A percentile compares a stretch with the other conserved stretches of the same genome.
phyloP scores from a whole-genome alignment of 2,329 filamentous ascomycete genomes.

The Tympanopsis confertula region DNA sequence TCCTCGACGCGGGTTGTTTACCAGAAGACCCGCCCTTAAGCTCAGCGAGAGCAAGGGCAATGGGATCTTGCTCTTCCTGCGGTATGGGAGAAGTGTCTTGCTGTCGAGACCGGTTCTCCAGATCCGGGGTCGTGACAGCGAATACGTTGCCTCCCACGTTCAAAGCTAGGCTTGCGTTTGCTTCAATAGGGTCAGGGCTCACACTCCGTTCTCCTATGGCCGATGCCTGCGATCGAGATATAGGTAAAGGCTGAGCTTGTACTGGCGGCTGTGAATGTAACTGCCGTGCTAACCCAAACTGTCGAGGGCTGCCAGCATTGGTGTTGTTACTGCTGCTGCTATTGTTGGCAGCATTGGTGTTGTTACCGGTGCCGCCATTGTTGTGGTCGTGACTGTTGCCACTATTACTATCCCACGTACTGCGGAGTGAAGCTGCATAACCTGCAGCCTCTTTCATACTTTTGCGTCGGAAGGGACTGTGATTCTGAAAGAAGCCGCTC shows the following conservation, averaged over 20 bases:
- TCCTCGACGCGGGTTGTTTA: slow-evolving; percentile 70
- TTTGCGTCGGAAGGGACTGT: slow-evolving; percentile 85
- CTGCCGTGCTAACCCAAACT: no score
- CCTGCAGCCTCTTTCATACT: slow-evolving; percentile 59
- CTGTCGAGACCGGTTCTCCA: slow-evolving; percentile 30
- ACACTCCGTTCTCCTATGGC: slow-evolving; percentile 26
- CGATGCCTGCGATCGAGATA: slow-evolving; percentile 2
- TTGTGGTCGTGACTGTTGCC: not conserved
- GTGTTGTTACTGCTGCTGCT: not conserved
- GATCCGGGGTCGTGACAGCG: slow-evolving; percentile 72
- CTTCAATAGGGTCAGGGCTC: slow-evolving; percentile 80
- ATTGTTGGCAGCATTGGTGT: no score
- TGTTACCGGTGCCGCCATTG: not conserved
- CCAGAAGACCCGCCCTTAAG: slow-evolving; percentile 68
- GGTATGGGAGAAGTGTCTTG: slow-evolving; percentile 22
- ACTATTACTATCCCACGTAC: slow-evolving; percentile 1
- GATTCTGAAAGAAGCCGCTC: slow-evolving; percentile 86
- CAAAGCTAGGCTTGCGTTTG: slow-evolving; percentile 80
- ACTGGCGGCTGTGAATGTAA: not conserved
- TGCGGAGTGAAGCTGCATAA: slow-evolving; percentile 5
- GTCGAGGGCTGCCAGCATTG: no score
- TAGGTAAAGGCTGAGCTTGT: slow-evolving; percentile 2
- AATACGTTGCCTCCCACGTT: slow-evolving; percentile 96
- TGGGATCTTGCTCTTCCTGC: slow-evolving; percentile 67
- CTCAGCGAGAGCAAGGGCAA: slow-evolving; percentile 83